Evolutionary conservation across 2,329 filamentous ascomycete genomes (phyloP).

Genomic region (Aureobasidium uvarum): DNA sequence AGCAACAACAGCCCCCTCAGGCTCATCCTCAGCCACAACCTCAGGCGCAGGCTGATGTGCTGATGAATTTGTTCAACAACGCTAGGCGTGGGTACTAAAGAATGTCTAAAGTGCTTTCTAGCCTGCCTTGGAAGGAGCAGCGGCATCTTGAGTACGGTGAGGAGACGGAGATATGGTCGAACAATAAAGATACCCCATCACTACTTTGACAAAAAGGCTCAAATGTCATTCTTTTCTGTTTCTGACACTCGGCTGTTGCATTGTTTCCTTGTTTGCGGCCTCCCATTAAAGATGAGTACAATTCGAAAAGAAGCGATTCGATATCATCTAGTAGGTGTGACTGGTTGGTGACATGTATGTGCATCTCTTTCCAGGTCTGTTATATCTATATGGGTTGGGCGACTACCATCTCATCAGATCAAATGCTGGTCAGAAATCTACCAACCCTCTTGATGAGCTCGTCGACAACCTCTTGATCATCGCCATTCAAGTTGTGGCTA

Average conservation of each 20-base stretch:
- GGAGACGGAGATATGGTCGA: not conserved
- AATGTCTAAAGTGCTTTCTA: not conserved
- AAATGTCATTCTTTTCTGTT: not conserved
- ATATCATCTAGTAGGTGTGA: no score
- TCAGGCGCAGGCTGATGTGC: slow-evolving; percentile 18
- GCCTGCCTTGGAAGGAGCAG: not conserved
- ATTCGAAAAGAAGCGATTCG: no score
- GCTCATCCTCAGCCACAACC: not conserved
- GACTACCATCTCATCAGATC: not conserved
- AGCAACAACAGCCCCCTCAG: slow-evolving; percentile 2
- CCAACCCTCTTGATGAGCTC: slow-evolving; percentile 53
- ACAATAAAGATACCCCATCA: not conserved
- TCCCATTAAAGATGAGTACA: no score
- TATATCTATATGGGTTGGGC: no score
- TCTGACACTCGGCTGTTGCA: not conserved
- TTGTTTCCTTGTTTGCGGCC: no score
- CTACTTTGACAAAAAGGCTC: not conserved
- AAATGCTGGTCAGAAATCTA: slow-evolving; percentile 41
- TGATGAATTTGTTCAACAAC: slow-evolving; percentile 20
- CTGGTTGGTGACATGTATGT: no score
- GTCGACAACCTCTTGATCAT: slow-evolving; percentile 48
- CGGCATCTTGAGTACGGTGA: not conserved
- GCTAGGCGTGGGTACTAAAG: slow-evolving; percentile 21
- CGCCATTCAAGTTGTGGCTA: slow-evolving; percentile 52
- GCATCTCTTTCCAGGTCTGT: no score